These are phyloP conservation scores for Graphium sp. DNA, from an alignment of 2,329 filamentous ascomycete species.

Conservation along the genomic window DNA sequence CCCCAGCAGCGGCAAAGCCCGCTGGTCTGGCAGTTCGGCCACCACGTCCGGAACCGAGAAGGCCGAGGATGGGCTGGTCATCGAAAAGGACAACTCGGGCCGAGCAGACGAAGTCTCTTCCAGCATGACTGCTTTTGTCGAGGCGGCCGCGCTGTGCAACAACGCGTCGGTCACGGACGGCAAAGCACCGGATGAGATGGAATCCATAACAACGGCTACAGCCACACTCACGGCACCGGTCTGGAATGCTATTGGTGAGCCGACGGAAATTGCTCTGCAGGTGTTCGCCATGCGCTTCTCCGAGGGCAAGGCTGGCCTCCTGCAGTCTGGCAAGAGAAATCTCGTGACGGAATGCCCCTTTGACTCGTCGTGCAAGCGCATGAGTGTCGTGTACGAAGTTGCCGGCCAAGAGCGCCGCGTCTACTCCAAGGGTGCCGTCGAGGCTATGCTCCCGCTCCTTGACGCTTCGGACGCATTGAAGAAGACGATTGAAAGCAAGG, in stretches of 20 bases:
- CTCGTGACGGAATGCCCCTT: slow-evolving; percentile 53
- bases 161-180: slow-evolving; percentile 31
- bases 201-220: slow-evolving; percentile 4
- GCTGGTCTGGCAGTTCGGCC: slow-evolving; percentile 13
- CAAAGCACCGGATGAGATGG: slow-evolving; percentile 10
- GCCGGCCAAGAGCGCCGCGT: slow-evolving; percentile 20
- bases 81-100: slow-evolving; percentile 6
- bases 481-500: slow-evolving; percentile 25
- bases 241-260: slow-evolving; percentile 48
- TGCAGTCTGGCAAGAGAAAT: slow-evolving; percentile 19
- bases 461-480: slow-evolving; percentile 28
- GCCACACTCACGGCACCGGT: slow-evolving; percentile 12
- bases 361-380: slow-evolving; percentile 57
- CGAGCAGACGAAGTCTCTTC: slow-evolving; percentile 9
- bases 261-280: slow-evolving; percentile 59
- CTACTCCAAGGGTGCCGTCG: slow-evolving; percentile 41
- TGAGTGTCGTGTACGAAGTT: slow-evolving; percentile 49
- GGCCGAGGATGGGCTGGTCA: slow-evolving; percentile 9
- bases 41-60: slow-evolving; percentile 10
- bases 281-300: slow-evolving; percentile 56
- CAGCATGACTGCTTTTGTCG: slow-evolving; percentile 27
- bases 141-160: slow-evolving; percentile 45
- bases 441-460: slow-evolving; percentile 36
- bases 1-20: slow-evolving; percentile 34
- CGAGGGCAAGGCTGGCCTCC: slow-evolving; percentile 24